Percentiles rank a stretch among this genome's conserved stretches.
Evolutionary conservation across 2,329 filamentous ascomycete genomes (phyloP).

Genomic region (Colletotrichum aenigma): DNA sequence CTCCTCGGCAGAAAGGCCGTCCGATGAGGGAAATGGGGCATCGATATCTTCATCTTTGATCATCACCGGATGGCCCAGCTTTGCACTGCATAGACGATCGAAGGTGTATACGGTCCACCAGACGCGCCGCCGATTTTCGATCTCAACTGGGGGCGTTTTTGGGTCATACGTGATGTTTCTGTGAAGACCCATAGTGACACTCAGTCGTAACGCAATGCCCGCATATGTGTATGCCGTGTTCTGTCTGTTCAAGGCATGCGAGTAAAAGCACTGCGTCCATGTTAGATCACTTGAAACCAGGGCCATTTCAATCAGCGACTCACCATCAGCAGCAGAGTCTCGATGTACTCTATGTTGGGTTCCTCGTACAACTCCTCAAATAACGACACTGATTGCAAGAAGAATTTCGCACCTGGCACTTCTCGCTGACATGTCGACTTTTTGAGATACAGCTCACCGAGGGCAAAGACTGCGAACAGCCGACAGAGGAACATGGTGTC

Average conservation of each 20-base stretch:
- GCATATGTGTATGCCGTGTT: constrained; percentile 35
- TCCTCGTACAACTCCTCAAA: constrained; percentile 46
- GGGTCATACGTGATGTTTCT: constrained; percentile 27
- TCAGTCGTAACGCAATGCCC: constrained; percentile 40
- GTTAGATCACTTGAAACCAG: constrained; percentile 28
- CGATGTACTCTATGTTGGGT: constrained; percentile 46
- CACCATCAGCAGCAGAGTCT: constrained; percentile 43
- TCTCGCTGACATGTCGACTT: constrained; percentile 31
- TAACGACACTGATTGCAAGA: constrained; percentile 41
- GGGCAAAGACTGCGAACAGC: constrained; percentile 46
- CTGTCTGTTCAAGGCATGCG: constrained; percentile 38
- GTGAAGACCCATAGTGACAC: constrained; percentile 46
- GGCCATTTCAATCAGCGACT: constrained; percentile 18
- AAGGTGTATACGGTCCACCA: constrained; percentile 38
- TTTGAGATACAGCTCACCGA: constrained; percentile 49
- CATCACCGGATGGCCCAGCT: constrained; percentile 31
- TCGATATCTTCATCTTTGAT: constrained; percentile 34
- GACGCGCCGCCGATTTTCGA: constrained; percentile 48
- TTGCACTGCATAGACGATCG: constrained; percentile 33
- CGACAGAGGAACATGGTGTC: constrained; percentile 41
- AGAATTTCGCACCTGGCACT: constrained; percentile 48
- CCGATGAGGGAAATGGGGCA: constrained; percentile 30
- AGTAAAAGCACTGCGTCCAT: constrained; percentile 27
- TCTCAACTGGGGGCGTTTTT: constrained; percentile 26
- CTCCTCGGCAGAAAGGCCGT: constrained; percentile 28